Evolutionary conservation across 2,329 filamentous ascomycete species (phyloP), one percentile per base, ranked within the genome.

Genomic region (Fusarium longipes): DNA sequence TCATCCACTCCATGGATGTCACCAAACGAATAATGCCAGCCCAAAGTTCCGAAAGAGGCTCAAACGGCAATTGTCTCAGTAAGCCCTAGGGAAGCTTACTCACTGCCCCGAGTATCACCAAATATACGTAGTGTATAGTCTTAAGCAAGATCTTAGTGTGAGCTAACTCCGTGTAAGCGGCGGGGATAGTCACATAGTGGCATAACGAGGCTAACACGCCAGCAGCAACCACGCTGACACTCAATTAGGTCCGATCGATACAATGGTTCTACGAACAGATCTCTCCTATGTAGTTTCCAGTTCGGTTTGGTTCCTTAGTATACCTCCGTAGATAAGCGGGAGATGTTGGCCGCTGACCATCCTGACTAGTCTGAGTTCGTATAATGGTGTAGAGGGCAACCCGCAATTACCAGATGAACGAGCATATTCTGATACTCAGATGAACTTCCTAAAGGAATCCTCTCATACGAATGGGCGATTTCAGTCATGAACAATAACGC

Each of bases 1-100:
- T 17, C 38, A 6, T 15, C 11, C 18, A 17, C 22, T 10, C 14
- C 17, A 48, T 18, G 30, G 18, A 27, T 22, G 24, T 14, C 20
- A 53, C 12, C 17, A 33, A 15, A 18, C 30, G 35, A 36, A 33
- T 15, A 27, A 29, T 15, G 17, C n/a, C 11, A 45, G 27, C 10
- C n/a, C n/a, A 45, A 35, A 33, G 29, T 10, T 20, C 58, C 15
- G 10, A 29, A 39, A 44, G 38, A 43, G 27, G 30, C 38, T 32
- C 18, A 44, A 30, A 53, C 44, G 35, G n/a, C 18, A 48, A 38
- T 17, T 48, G 33, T 61, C 56, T 54, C 57, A 40, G 33, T 61
- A 44, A 61, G 39, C 45, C 20, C 10, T 18, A 11, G 15, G 22
- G 29, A 47, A 38, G 45, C 39, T 61, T 61, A 45, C 27, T 45